A percentile compares a stretch with the other conserved stretches of the same genome.
These are phyloP conservation scores for Isabelozyma pseudorhagii DNA, from an alignment of 805 yeast species.

Conservation along the genomic window DNA sequence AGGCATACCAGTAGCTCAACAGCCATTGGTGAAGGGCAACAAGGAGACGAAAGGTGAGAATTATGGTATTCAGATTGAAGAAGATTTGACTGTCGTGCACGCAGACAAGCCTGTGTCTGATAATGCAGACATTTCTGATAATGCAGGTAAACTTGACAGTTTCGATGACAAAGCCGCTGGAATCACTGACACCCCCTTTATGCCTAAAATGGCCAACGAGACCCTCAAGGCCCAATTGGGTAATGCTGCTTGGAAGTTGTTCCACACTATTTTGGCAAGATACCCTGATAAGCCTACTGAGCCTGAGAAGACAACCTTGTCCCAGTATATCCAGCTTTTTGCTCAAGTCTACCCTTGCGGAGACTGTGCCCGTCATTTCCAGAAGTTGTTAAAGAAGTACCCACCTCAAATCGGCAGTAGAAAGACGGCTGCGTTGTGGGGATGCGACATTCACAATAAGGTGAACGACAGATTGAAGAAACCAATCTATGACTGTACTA, in stretches of 20 bases:
- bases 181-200: conserved; percentile 53
- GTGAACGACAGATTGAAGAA: conserved; percentile 75
- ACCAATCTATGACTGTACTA: conserved; percentile 77
- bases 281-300: conserved; percentile 80
- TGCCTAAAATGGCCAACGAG: conserved; percentile 93
- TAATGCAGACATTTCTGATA: neutral
- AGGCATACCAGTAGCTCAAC: neutral
- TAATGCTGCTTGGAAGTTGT: conserved; percentile 82
- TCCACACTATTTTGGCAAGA: conserved; percentile 89
- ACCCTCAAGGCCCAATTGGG: conserved; percentile 83
- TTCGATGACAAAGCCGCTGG: conserved; percentile 4
- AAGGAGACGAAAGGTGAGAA: neutral
- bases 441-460: conserved; percentile 86
- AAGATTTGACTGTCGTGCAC: neutral
- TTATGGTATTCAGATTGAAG: neutral
- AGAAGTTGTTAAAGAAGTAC: conserved; percentile 56
- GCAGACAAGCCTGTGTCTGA: neutral
- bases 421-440: conserved; percentile 89
- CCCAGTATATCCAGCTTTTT: conserved; percentile 65
- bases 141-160: neutral
- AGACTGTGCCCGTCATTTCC: conserved; percentile 93
- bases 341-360: conserved; percentile 96
- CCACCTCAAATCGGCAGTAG: conserved; percentile 85
- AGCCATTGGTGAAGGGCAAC: neutral
- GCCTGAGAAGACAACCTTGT: conserved; percentile 61